phyloP scores from a whole-genome alignment of 768 basidiomycete species.

The Cubamyces sp. region DNA sequence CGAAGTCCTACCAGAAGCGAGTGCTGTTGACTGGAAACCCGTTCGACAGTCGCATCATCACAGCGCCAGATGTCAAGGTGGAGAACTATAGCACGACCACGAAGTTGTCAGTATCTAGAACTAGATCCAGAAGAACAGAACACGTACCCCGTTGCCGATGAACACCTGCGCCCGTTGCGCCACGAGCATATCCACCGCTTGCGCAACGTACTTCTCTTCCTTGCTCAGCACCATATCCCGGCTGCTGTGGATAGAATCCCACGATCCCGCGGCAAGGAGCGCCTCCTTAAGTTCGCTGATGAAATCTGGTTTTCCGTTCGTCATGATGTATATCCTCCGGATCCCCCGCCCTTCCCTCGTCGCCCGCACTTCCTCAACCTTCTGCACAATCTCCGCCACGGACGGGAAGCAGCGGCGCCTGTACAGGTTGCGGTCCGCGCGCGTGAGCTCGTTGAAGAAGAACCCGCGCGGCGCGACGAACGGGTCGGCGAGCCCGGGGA shows the following conservation, averaged over 20 bases:
- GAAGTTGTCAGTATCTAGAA: not conserved
- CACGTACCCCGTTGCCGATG: conserved; percentile 55
- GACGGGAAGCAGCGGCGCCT: conserved; percentile 47
- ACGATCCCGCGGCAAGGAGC: conserved; percentile 36
- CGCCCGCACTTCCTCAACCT: conserved; percentile 39
- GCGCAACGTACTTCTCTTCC: conserved; percentile 47
- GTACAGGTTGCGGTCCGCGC: conserved; percentile 30
- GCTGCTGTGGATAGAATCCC: conserved; percentile 40
- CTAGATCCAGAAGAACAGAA: not conserved
- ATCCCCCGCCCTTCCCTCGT: conserved; percentile 18
- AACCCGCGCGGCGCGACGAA: conserved; percentile 39
- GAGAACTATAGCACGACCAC: conserved; percentile 40
- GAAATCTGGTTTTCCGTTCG: conserved; percentile 48
- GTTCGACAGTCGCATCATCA: conserved; percentile 45
- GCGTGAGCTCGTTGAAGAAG: conserved; percentile 20
- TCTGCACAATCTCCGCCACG: conserved; percentile 43
- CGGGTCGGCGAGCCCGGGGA: conserved; percentile 44
- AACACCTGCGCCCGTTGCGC: conserved; percentile 50
- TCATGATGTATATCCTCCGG: conserved; percentile 34
- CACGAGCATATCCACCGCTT: conserved; percentile 54
- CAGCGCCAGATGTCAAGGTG: conserved; percentile 50
- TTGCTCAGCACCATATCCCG: conserved; percentile 44
- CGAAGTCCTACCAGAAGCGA: conserved; percentile 43
- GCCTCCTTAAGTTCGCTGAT: conserved; percentile 41
- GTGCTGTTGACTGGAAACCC: conserved; percentile 40